Percentiles rank a stretch among this genome's conserved stretches.
These are phyloP conservation scores for Bryoerythrophyllum caledonicum DNA, from an alignment of 225 moss, liverwort and hornwort species.

Conservation along the genomic window DNA sequence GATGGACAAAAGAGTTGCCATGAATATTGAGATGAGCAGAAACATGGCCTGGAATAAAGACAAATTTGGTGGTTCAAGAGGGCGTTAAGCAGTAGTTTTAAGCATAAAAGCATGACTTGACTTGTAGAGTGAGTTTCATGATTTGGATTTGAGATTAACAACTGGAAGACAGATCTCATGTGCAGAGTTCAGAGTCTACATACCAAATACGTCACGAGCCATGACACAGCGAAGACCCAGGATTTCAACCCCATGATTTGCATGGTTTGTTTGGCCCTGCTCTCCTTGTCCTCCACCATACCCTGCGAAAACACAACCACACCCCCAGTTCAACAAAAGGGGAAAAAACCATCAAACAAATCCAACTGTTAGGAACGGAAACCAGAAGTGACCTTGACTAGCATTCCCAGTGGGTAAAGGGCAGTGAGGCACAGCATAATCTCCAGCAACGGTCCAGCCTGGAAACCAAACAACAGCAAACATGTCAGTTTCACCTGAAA, in stretches of 20 bases:
- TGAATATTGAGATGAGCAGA: slow-evolving; percentile 59
- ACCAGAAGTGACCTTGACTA: slow-evolving; percentile 69
- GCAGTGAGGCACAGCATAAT: slow-evolving; percentile 87
- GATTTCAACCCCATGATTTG: slow-evolving; percentile 90
- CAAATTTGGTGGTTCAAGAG: neutral
- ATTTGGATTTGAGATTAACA: neutral
- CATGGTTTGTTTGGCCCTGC: slow-evolving; percentile 85
- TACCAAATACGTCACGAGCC: slow-evolving; percentile 91
- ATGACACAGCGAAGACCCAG: slow-evolving; percentile 77
- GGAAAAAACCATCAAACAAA: neutral
- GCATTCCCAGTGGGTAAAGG: slow-evolving; percentile 88
- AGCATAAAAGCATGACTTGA: neutral
- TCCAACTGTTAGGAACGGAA: neutral
- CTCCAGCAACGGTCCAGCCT: slow-evolving; percentile 93
- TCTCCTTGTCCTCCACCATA: slow-evolving; percentile 96
- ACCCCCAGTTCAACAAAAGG: neutral
- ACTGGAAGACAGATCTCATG: neutral
- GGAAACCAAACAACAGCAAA: slow-evolving; percentile 13
- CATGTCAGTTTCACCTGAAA: neutral
- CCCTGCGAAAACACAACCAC: slow-evolving; percentile 47
- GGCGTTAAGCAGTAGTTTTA: neutral
- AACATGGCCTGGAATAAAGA: slow-evolving; percentile 64
- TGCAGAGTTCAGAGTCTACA: slow-evolving; percentile 48
- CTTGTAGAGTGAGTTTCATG: neutral
- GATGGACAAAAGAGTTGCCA: slow-evolving; percentile 62